phyloP scores from a whole-genome alignment of 345 rosid genomes.

The Brassica rapa region DNA sequence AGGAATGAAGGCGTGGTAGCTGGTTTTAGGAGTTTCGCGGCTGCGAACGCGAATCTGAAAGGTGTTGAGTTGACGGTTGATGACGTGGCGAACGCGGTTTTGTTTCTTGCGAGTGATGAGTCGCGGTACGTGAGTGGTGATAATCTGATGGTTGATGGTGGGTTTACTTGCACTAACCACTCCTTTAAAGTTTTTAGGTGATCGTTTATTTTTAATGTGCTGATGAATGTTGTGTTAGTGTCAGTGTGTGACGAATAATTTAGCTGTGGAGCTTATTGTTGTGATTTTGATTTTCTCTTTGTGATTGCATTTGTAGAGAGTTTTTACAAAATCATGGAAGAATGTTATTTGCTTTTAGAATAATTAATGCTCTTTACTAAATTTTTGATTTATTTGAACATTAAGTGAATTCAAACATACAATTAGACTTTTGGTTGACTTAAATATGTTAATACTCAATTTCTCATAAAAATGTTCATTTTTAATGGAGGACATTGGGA shows the following conservation, averaged over 20 bases:
- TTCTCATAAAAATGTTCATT: neutral
- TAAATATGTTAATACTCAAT: neutral
- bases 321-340: neutral
- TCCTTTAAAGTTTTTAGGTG: constrained; percentile 1
- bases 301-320: constrained; percentile 3
- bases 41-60: constrained; percentile 62
- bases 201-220: constrained; percentile 32
- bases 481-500: neutral
- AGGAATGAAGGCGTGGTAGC: constrained; percentile 60
- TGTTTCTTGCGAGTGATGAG: constrained; percentile 77
- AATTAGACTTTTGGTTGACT: neutral
- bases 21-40: constrained; percentile 57
- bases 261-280: constrained; percentile 7
- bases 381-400: neutral
- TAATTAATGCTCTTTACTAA: neutral
- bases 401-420: neutral
- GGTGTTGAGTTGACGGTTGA: constrained; percentile 70
- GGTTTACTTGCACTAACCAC: constrained; percentile 54
- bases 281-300: neutral
- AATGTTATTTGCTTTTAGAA: neutral
- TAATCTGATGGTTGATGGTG: constrained; percentile 88
- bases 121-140: constrained; percentile 83
- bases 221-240: neutral
- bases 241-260: neutral
- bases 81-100: constrained; percentile 85